Evolutionary conservation across 2,329 filamentous ascomycete genomes (phyloP), one percentile per base, ranked within the genome.

Genomic region (Aschersonia sp.): DNA sequence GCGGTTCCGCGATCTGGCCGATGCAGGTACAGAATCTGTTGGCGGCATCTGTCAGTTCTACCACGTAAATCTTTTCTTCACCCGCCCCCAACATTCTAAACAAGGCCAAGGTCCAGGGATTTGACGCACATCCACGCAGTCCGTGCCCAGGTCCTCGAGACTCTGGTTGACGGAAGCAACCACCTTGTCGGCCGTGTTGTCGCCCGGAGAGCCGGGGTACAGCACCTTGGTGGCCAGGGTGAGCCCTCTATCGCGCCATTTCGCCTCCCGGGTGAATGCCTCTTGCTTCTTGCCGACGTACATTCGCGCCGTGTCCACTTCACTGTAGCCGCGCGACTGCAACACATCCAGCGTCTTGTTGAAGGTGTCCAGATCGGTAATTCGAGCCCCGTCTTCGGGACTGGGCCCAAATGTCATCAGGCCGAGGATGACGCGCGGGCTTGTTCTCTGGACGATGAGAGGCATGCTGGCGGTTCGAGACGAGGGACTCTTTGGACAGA

Each of bases 321-420:
- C 88, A 59, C 81, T 81, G 67, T 94, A 90, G 39, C 87, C 87
- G 49, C 81, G 74, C n/a, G 71, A 68, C 62, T 90, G 84, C 59
- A 94, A 79, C 53, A 81, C 72, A 60, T 90, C 83, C 39, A 94
- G 77, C 42, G 76, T 75, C 55, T 76, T 76, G 55, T 81, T 84
- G 68, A 82, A 87, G 42, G 84, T 81, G 49, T 77, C 62, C 2
- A 72, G 32, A 48, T 72, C 68, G 8, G 84, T 89, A 58, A 94
- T 80, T 43, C 87, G 80, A 43, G 83, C 85, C 37, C 84, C 86
- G 10, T 59, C 55, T 10, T 60, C 55, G 49, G 73, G 71, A 49
- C 77, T 75, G 2, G 84, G 79, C 32, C 83, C 84, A 68, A 87
- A 88, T 59, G 83, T 89, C 87, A 94, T 92, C 47, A 88, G 73